Percentiles rank a stretch among this genome's conserved stretches.
phyloP scores from a whole-genome alignment of 768 basidiomycete species.

The Tricholoma bakamatsutake region DNA sequence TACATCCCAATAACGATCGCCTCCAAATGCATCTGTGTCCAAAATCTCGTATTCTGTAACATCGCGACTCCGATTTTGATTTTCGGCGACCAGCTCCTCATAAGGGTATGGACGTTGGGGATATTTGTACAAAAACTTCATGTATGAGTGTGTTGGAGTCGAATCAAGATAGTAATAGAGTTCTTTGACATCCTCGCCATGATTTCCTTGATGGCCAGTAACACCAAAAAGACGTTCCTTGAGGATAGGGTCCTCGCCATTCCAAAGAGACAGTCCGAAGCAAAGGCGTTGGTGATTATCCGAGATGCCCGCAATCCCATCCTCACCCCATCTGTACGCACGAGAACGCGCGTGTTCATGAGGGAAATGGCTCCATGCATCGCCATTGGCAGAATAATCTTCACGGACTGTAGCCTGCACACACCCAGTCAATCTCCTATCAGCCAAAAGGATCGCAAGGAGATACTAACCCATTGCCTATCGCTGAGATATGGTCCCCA shows the following conservation, averaged over 20 bases:
- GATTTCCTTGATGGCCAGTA: slow-evolving; percentile 96
- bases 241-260: slow-evolving; percentile 87
- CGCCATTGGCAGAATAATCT: slow-evolving; percentile 95
- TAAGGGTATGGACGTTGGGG: slow-evolving; percentile 92
- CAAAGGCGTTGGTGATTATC: slow-evolving; percentile 96
- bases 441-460: not conserved
- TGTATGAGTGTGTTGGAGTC: slow-evolving; percentile 98
- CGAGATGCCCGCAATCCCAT: slow-evolving; percentile 94
- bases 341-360: slow-evolving; percentile 91
- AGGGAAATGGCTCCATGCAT: slow-evolving; percentile 94
- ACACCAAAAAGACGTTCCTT: slow-evolving; percentile 97
- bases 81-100: slow-evolving; percentile 87
- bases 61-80: slow-evolving; percentile 72
- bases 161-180: slow-evolving; percentile 98
- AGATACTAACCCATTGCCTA: slow-evolving; percentile 86
- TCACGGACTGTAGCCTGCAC: slow-evolving; percentile 93
- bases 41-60: slow-evolving; percentile 91
- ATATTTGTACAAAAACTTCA: slow-evolving; percentile 99
- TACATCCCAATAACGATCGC: slow-evolving; percentile 96
- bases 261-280: slow-evolving; percentile 90
- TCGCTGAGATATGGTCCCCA: slow-evolving; percentile 99
- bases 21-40: slow-evolving; percentile 88
- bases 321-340: slow-evolving; percentile 98
- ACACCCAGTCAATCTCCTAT: slow-evolving; percentile 7
- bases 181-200: slow-evolving; percentile 99